Base-by-base conservation (phyloP, 805 yeast species). In the Limtongozyma cylindracea region DNA sequence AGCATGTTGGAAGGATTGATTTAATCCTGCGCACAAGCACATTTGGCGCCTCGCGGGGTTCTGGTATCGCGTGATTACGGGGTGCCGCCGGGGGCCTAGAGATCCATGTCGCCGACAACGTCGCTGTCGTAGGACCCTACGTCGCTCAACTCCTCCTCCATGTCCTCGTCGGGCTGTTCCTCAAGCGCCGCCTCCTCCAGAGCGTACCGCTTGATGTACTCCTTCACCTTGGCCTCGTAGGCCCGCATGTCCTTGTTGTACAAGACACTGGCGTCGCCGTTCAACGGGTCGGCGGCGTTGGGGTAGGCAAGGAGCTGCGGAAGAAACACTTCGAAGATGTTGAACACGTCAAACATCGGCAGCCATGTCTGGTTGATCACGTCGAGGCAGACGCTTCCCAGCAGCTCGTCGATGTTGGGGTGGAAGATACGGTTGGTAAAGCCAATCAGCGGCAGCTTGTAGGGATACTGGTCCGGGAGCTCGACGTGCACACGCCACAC, bases 281-380 rank as follows among this genome's bases (percentile, higher is more conserved):
- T 84, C 29, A 84, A 55, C 1, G 98, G 98, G 41, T 84, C 98
- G 9, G 84, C 54, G 2, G 96, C 84, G 37, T 84, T 84, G 11
- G 96, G 95, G 37, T 84, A 88, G 24, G 82, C 61, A 29, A 84
- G 51, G 26, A 84, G 49, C 34, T 91, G 96, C 5, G 98, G 98
- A 27, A 84, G 49, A 48, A 84, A 88, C 39, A 77, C 70, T 37
- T 84, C 96, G 40, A 88, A 77, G 13, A 84, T 74, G 40, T 88
- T 88, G 31, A 69, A 53, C 31, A 88, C 58, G 24, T 88, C 95
- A 51, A 80, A 84, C 78, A 84, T 74, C 2, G 98, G 96, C 19
- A 91, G 74, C 98, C 98, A 84, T 1, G 96, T 78, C 39, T 84
- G 94, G 41, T 84, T 84, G 30, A 84, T 82, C 10, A 88, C 96